Conservation (phyloP, 495 filamentous ascomycete species). For the Podospora tetraspora region DNA sequence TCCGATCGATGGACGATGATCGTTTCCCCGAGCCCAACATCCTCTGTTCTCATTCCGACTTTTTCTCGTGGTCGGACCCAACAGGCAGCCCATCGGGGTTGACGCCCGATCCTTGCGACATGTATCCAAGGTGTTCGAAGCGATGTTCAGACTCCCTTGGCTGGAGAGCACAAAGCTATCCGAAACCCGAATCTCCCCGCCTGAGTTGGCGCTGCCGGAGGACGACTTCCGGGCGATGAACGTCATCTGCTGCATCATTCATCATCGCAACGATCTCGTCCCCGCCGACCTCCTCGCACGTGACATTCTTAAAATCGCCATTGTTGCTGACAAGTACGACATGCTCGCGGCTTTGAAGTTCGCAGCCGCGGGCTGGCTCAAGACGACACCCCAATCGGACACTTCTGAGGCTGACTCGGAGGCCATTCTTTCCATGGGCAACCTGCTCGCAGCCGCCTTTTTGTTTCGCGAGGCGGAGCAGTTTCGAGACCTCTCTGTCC, state of each 20-base stretch:
- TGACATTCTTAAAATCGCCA: neutral
- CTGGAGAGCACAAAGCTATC: neutral
- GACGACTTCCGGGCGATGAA: neutral
- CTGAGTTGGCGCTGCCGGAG: neutral
- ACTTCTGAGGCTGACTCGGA: too few species aligned
- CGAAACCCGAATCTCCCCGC: neutral
- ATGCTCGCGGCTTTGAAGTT: neutral
- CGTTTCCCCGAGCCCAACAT: neutral
- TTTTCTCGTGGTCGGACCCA: neutral
- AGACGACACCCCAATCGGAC: too few species aligned
- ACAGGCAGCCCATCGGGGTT: neutral
- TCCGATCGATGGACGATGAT: too few species aligned
- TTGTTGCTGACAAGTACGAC: neutral
- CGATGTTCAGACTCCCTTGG: neutral
- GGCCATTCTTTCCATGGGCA: too few species aligned
- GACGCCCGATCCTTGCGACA: neutral
- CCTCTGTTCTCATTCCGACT: neutral
- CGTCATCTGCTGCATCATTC: neutral
- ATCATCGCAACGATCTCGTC: neutral
- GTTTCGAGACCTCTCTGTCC: too few species aligned
- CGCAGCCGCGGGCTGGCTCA: too few species aligned
- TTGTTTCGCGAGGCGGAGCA: too few species aligned
- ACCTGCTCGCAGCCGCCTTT: too few species aligned
- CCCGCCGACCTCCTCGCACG: neutral
- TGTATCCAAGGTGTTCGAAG: neutral